Evolutionary conservation across 1,284 basidiomycete genomes (phyloP).

Genomic region (Moesziomyces antarcticus): DNA sequence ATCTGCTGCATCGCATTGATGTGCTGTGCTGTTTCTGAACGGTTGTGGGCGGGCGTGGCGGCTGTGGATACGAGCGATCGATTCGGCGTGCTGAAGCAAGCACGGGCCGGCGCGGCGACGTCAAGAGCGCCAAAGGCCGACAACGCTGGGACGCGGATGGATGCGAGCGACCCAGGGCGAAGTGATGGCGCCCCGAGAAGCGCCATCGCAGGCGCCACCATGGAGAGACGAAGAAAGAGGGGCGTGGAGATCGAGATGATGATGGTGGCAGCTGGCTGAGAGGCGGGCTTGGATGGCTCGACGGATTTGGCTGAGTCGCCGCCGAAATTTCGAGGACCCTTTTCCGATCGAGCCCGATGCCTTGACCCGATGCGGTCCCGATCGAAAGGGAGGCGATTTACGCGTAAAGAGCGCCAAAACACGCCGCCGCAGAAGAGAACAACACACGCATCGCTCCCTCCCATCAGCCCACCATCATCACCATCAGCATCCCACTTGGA

Average conservation of each 20-base stretch:
- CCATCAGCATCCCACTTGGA: too few relatives aligned
- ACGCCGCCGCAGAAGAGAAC: too few relatives aligned
- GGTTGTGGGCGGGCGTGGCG: background rate
- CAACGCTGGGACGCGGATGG: background rate
- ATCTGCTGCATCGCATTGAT: background rate
- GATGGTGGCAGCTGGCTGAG: slow-evolving; percentile 4
- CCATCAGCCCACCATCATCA: too few relatives aligned
- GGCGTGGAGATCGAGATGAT: slow-evolving; percentile 4
- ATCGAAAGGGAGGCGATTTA: too few relatives aligned
- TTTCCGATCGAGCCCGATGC: too few relatives aligned
- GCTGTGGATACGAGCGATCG: background rate
- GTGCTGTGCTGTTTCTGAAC: too few relatives aligned
- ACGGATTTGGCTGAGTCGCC: too few relatives aligned
- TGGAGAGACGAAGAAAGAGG: background rate
- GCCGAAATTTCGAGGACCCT: too few relatives aligned
- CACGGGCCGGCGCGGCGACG: background rate
- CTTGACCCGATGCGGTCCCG: too few relatives aligned
- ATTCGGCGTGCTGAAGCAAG: background rate
- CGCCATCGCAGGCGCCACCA: slow-evolving; percentile 25
- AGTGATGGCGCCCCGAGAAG: slow-evolving; percentile 29
- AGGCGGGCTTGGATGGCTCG: too few relatives aligned
- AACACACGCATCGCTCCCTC: too few relatives aligned
- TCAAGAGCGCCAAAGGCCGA: background rate
- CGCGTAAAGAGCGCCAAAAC: too few relatives aligned
- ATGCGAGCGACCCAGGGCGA: slow-evolving; percentile 15